Conservation (phyloP, 1,139 yeast genomes). For the Hansenula lynferdii region DNA sequence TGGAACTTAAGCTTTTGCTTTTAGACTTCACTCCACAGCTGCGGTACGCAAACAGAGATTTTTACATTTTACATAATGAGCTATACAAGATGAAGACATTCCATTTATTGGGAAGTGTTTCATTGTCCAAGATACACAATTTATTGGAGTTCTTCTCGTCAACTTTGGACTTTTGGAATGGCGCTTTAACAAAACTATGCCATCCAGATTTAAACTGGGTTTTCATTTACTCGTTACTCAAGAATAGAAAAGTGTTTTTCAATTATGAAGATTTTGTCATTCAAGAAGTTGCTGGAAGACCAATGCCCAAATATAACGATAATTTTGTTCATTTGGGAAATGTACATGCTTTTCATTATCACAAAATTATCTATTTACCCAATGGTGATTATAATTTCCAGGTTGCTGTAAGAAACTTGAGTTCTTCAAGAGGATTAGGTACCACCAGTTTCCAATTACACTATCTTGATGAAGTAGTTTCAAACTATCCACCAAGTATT, state of each 20-base stretch:
- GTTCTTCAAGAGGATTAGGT: slow-evolving; percentile 48
- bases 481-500: slow-evolving; percentile 50
- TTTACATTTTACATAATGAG: slow-evolving; percentile 47
- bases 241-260: slow-evolving; percentile 48
- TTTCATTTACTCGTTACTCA: slow-evolving; percentile 44
- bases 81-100: slow-evolving; percentile 40
- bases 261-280: slow-evolving; percentile 44
- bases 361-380: slow-evolving; percentile 42
- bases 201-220: slow-evolving; percentile 47
- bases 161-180: slow-evolving; percentile 4
- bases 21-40: slow-evolving; percentile 39
- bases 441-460: slow-evolving; percentile 51
- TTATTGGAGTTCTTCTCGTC: slow-evolving; percentile 31
- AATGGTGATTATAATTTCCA: slow-evolving; percentile 46
- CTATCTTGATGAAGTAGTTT: slow-evolving; percentile 14
- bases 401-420: slow-evolving; percentile 48
- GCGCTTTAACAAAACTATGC: slow-evolving; percentile 21
- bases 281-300: slow-evolving; percentile 39
- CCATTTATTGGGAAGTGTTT: slow-evolving; percentile 37
- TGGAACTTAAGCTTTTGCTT: slow-evolving; percentile 44
- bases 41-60: slow-evolving; percentile 30
- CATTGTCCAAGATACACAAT: slow-evolving; percentile 26
- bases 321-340: slow-evolving; percentile 37
- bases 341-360: slow-evolving; percentile 45
- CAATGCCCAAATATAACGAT: slow-evolving; percentile 19